Base-by-base conservation (phyloP, 768 basidiomycete genomes). In the Hemileccinum impolitum region DNA sequence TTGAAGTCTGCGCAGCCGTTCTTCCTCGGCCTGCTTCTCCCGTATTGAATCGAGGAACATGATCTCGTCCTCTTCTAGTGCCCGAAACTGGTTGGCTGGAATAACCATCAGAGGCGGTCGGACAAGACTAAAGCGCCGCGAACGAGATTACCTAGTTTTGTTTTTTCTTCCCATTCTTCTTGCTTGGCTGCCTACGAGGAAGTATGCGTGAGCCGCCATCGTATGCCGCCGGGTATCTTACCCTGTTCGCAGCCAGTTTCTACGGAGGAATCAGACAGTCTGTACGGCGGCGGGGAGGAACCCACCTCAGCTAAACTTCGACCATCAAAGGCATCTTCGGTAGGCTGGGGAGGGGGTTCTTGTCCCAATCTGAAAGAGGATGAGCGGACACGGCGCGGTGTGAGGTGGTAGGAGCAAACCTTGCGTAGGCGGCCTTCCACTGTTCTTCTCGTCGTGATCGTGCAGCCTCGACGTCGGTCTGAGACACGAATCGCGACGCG, bases 151-250 rank as follows among this genome's bases (percentile, higher is more conserved):
- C 69, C 76, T 69, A 93, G 79, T 65, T 90, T 91, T 52, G 82
- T 89, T 64, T 87, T 87, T 66, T 90, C 87, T 63, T 93, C 90
- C 87, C 89, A 93, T 80, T 93, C 88, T 66, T 93, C 90, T 70
- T 93, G 89, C 67, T 92, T 91, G 55, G 88, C 89, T 60, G 84
- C 81, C 88, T 90, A 55, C 17, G 42, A 2, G 31, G 40, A 2
- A 21, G 38, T 39, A 19, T 48, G 37, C 46, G 28, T 64, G 47
- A 61, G 37, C 39, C 45, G 39, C 28, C 41, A 28, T 17, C 42
- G 43, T 31, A 47, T 39, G 47, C 18, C 6, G 36, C 31, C 45
- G 26, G 37, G 52, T 5, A 47, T 64, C 74, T 65, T 65, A 89
- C 89, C 76, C 80, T 88, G 66, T 93, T 93, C 38, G 89, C 87